A percentile compares a stretch with the other conserved stretches of the same genome.
Evolutionary conservation across 106 monocot genomes (phyloP).

Genomic region (Dactylorhiza incarnata): DNA sequence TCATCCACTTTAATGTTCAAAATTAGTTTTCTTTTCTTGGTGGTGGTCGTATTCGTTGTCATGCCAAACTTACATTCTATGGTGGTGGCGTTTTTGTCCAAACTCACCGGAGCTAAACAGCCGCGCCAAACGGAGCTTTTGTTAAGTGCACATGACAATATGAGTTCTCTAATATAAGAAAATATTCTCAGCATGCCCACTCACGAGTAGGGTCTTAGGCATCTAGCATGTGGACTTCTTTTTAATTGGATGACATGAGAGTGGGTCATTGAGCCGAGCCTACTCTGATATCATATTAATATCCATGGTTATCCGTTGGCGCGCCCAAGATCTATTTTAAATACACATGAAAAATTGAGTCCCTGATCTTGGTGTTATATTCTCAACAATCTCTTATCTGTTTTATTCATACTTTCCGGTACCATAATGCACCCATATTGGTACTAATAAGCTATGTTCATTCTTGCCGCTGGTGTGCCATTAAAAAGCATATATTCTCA

Average conservation of each 20-base stretch:
- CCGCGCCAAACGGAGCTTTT: too few species aligned
- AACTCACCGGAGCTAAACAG: too few species aligned
- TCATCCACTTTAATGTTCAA: background rate
- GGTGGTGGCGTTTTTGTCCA: too few species aligned
- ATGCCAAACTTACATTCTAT: too few species aligned
- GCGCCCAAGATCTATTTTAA: background rate
- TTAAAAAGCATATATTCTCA: background rate
- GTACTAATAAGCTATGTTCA: background rate
- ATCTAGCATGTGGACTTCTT: background rate
- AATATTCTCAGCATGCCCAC: too few species aligned
- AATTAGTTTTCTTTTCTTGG: background rate
- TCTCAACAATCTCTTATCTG: background rate
- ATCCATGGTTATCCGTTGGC: background rate
- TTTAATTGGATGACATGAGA: background rate
- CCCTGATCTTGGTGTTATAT: background rate
- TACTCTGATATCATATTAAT: too few species aligned
- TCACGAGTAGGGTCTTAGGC: too few species aligned
- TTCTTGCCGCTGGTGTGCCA: background rate
- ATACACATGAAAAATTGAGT: background rate
- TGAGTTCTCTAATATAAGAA: too few species aligned
- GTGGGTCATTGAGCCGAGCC: too few species aligned
- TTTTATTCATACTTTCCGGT: background rate
- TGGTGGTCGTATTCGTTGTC: too few species aligned
- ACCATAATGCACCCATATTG: background rate
- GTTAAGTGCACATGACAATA: too few species aligned